Percentiles rank a stretch among this genome's conserved stretches.
Evolutionary conservation across 805 yeast genomes (phyloP).

Genomic region (Pichia membranifaciens): DNA sequence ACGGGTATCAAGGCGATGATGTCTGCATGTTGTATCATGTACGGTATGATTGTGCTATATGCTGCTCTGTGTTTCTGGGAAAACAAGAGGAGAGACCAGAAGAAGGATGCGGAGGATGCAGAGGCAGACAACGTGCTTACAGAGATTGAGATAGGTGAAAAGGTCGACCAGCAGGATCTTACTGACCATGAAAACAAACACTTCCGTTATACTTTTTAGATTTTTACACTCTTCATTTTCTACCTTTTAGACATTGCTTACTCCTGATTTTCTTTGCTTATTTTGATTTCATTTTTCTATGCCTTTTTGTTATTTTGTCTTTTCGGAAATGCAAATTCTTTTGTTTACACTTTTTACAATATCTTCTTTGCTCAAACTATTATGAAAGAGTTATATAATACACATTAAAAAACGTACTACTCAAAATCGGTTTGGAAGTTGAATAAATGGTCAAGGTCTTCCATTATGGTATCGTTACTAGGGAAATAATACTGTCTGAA

Average conservation of each 20-base stretch:
- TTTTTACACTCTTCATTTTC: no score
- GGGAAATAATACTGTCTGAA: slow-evolving; percentile 20
- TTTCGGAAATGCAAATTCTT: no score
- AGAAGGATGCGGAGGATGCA: background rate
- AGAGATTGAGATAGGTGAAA: slow-evolving; percentile 7
- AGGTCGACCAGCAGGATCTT: slow-evolving; percentile 32
- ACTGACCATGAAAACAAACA: slow-evolving; percentile 54
- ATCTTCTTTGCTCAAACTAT: no score
- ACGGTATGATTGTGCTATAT: slow-evolving; percentile 16
- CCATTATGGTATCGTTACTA: slow-evolving; percentile 9
- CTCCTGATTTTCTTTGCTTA: no score
- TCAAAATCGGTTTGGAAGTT: background rate
- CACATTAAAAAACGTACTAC: background rate
- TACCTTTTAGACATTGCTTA: no score
- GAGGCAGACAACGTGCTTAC: background rate
- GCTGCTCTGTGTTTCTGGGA: slow-evolving; percentile 30
- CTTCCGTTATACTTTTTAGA: slow-evolving; percentile 42
- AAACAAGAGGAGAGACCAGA: slow-evolving; percentile 41
- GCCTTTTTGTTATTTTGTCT: no score
- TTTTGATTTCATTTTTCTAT: no score
- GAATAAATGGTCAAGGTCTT: slow-evolving; percentile 1
- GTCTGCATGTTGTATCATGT: slow-evolving; percentile 22
- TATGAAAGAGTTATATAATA: background rate
- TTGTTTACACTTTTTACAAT: no score
- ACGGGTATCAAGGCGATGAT: slow-evolving; percentile 50